Conservation (phyloP, 73 alveolate species). For the Paraurostyla sp. region DNA sequence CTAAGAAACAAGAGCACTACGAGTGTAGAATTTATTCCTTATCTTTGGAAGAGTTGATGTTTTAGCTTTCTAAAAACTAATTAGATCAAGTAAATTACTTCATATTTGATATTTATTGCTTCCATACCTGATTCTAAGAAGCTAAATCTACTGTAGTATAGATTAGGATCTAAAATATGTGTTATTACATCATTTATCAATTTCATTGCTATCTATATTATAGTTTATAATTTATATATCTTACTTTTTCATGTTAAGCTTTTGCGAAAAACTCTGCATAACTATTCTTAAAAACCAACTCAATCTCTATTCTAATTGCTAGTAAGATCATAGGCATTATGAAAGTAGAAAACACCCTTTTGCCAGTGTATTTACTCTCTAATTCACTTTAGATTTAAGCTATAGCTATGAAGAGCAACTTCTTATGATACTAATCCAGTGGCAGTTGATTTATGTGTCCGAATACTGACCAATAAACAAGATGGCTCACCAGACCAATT, state of each 20-base stretch:
- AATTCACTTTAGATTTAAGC: slow-evolving; percentile 51
- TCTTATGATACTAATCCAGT: slow-evolving; percentile 62
- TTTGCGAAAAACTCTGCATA: slow-evolving; percentile 67
- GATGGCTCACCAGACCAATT: slow-evolving; percentile 62
- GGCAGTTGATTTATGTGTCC: slow-evolving; percentile 71
- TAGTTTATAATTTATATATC: not conserved
- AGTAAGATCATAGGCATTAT: slow-evolving; percentile 74
- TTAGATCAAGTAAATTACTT: not conserved
- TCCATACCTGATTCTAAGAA: slow-evolving; percentile 84
- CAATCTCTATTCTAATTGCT: slow-evolving; percentile 71
- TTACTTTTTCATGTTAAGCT: slow-evolving; percentile 59
- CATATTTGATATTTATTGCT: slow-evolving; percentile 72
- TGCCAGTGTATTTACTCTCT: slow-evolving; percentile 69
- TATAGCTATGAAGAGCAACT: slow-evolving; percentile 58
- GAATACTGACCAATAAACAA: slow-evolving; percentile 69
- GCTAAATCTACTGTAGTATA: slow-evolving; percentile 78
- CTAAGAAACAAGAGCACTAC: slow-evolving; percentile 64
- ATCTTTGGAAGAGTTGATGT: slow-evolving; percentile 51
- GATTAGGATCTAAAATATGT: slow-evolving; percentile 73
- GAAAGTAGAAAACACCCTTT: slow-evolving; percentile 62
- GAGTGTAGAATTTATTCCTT: slow-evolving; percentile 62
- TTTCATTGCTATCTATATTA: slow-evolving; percentile 68
- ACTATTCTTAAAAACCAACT: slow-evolving; percentile 68
- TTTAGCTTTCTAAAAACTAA: slow-evolving; percentile 40
- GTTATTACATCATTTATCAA: slow-evolving; percentile 73